Percentiles rank a stretch among this genome's conserved stretches.
Conservation (phyloP, 1,284 basidiomycete species). For the Cryptococcus maquisensis region DNA sequence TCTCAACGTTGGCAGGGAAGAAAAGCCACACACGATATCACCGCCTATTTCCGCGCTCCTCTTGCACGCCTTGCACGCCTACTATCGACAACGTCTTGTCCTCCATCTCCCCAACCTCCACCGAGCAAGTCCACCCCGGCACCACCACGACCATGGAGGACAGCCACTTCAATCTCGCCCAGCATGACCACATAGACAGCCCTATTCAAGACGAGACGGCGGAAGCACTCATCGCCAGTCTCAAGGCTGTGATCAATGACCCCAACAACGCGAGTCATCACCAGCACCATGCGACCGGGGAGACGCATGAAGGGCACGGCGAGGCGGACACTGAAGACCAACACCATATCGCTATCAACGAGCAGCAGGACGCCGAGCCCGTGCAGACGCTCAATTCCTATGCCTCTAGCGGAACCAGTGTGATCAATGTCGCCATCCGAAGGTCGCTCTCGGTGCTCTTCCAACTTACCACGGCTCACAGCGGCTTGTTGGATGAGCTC, state of each 20-base stretch:
- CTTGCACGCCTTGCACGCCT: slow-evolving; percentile 11
- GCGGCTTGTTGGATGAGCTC: slow-evolving; percentile 28
- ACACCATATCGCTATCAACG: neutral
- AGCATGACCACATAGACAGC: neutral
- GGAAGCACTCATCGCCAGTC: slow-evolving; percentile 13
- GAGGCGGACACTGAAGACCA: neutral
- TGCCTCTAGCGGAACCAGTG: neutral
- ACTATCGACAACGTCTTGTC: slow-evolving; percentile 4
- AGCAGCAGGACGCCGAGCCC: neutral
- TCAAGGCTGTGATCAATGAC: slow-evolving; percentile 13
- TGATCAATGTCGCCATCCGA: neutral
- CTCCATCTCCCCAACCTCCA: neutral
- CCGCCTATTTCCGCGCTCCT: neutral
- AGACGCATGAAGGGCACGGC: neutral
- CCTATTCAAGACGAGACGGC: slow-evolving; percentile 6
- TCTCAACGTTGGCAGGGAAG: no score
- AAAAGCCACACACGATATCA: neutral
- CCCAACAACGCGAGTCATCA: neutral
- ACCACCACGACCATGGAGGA: neutral
- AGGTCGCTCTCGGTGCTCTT: slow-evolving; percentile 16
- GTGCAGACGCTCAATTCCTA: neutral
- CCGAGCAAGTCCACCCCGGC: neutral
- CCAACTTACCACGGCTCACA: slow-evolving; percentile 21
- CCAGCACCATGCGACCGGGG: neutral
- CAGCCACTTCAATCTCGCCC: neutral